Evolutionary conservation across 768 basidiomycete species (phyloP), one percentile per base, ranked within the genome.

Genomic region (Kwoniella heveanensis): DNA sequence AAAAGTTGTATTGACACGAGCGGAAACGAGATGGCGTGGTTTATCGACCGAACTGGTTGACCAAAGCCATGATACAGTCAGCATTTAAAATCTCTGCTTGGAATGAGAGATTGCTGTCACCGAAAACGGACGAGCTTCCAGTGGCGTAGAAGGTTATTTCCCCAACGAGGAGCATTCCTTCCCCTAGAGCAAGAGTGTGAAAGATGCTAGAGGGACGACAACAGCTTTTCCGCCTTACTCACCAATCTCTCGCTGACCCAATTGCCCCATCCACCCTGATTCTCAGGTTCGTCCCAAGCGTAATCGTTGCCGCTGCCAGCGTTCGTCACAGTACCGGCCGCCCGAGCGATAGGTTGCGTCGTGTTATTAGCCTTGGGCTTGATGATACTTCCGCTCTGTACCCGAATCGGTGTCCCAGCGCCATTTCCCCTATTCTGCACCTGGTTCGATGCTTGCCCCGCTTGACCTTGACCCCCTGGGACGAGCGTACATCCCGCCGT

Each of bases 371-470:
- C 54, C 17, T 49, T 36, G 46, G 48, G 39, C 44, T 61, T 65
- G 25, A 69, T 54, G 19, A 65, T 62, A 21, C 30, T 32, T 15
- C 21, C 55, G 12, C 37, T 44, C n/a, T 64, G 56, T 17, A 62
- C 29, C 36, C 54, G 51, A 15, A 69, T 48, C 2, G 68, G 68
- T 29, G 68, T 69, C 15, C 68, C 68, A 27, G 54, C 58, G 27
- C 61, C 65, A 24, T 26, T 13, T 4, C 26, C 26, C 32, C 32
- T 32, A 13, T 5, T 19, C 24, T 48, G 15, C 24, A 26, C n/a
- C 58, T 62, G 30, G 2, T 29, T 26, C 17, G 25, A 30, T 50
- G 52, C 32, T 50, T 21, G 48, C 32, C 30, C n/a, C n/a, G 39
- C 19, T 54, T 32, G 57, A 7, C 6, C 24, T 36, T 51, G 48